A percentile compares a stretch with the other conserved stretches of the same genome.
These are phyloP conservation scores for Pulveroboletus sp. DNA, from an alignment of 768 basidiomycete species.

Conservation along the genomic window DNA sequence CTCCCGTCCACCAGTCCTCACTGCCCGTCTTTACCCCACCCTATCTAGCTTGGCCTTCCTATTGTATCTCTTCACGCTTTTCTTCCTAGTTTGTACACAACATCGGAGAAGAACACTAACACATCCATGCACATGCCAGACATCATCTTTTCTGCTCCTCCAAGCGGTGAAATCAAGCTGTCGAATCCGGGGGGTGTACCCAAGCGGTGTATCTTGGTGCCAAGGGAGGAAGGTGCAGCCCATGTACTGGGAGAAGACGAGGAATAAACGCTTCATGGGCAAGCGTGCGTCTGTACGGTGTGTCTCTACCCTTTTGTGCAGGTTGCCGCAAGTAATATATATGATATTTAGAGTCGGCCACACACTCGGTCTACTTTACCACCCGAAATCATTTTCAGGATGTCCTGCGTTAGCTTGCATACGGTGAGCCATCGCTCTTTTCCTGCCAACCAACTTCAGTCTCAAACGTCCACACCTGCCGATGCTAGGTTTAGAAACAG, in stretches of 20 bases:
- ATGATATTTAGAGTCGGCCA: no score
- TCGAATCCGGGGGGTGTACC: slow-evolving; percentile 29
- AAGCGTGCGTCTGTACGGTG: no score
- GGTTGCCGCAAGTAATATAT: no score
- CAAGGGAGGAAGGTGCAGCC: slow-evolving; percentile 33
- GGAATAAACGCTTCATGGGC: slow-evolving; percentile 24
- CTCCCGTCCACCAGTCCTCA: neutral
- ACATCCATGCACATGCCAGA: neutral
- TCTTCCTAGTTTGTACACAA: slow-evolving; percentile 68
- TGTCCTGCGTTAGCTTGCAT: no score
- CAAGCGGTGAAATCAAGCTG: slow-evolving; percentile 42
- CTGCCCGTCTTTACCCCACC: neutral
- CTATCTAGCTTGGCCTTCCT: slow-evolving; percentile 55
- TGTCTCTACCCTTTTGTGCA: no score
- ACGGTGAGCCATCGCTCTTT: no score
- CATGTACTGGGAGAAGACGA: slow-evolving; percentile 57
- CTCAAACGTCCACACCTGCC: no score
- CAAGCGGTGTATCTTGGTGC: slow-evolving; percentile 68
- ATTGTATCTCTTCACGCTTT: slow-evolving; percentile 68
- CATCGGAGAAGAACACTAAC: slow-evolving; percentile 56
- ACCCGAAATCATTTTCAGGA: no score
- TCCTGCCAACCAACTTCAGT: no score
- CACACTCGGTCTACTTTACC: no score
- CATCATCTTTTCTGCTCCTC: slow-evolving; percentile 21
- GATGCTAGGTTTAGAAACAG: no score